Percentiles rank a stretch among this genome's conserved stretches.
Evolutionary conservation across 495 filamentous ascomycete genomes (phyloP).

Genomic region (Corynascus novoguineensis): DNA sequence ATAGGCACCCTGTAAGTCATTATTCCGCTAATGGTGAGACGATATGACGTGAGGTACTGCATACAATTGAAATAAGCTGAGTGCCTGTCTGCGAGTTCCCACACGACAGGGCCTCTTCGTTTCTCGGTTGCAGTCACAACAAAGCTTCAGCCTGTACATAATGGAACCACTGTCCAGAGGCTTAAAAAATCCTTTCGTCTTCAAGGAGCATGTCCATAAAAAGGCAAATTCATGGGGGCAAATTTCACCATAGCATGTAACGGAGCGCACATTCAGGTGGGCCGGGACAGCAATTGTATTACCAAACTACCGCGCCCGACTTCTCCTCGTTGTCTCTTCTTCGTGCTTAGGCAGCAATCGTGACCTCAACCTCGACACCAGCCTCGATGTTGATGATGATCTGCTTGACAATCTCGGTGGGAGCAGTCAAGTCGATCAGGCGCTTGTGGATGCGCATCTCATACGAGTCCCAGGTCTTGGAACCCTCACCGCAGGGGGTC

Average conservation of each 20-base stretch:
- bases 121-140: too few relatives aligned
- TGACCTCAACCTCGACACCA: conserved; percentile 99
- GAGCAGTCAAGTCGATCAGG: conserved; percentile 76
- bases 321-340: conserved; percentile 1
- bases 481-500: conserved; percentile 98
- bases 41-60: too few relatives aligned
- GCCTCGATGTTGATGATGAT: conserved; percentile 99
- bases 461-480: conserved; percentile 98
- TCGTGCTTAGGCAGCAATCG: conserved; percentile 81
- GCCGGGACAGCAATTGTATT: background rate
- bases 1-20: too few relatives aligned
- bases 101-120: too few relatives aligned
- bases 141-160: too few relatives aligned
- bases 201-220: too few relatives aligned
- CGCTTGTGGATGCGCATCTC: conserved; percentile 99
- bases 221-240: background rate
- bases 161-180: too few relatives aligned
- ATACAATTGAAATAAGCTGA: too few relatives aligned
- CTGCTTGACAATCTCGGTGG: conserved; percentile 99
- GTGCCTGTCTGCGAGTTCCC: too few relatives aligned
- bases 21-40: too few relatives aligned
- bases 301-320: background rate
- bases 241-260: too few relatives aligned
- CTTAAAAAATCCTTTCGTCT: too few relatives aligned
- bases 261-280: background rate